Evolutionary conservation across 2,329 filamentous ascomycete species (phyloP).

Genomic region (Plenodomus biglobosus): DNA sequence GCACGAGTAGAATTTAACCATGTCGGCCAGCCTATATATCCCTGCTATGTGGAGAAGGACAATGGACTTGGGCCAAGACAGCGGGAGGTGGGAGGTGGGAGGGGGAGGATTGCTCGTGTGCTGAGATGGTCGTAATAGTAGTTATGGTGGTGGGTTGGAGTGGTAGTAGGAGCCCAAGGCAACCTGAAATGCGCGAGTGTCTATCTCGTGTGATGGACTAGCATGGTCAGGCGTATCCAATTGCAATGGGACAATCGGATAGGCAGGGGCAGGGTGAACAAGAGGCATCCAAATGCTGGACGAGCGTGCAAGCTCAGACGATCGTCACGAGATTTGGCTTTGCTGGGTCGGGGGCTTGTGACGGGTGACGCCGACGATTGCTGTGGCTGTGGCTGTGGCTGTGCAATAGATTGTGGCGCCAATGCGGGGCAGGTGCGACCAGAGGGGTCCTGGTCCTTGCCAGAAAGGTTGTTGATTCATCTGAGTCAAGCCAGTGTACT

Average conservation of each 20-base stretch:
- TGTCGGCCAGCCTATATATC: slow-evolving; percentile 26
- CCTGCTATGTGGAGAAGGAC: background rate
- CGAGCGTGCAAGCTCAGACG: slow-evolving; percentile 23
- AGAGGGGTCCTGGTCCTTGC: slow-evolving; percentile 1
- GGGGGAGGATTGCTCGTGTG: too few species aligned
- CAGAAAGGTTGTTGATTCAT: background rate
- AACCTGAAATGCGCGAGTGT: slow-evolving; percentile 23
- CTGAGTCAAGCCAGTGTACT: slow-evolving; percentile 1
- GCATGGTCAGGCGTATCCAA: slow-evolving; percentile 36
- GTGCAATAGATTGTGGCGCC: slow-evolving; percentile 4
- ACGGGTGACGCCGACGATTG: slow-evolving; percentile 9
- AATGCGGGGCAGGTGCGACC: slow-evolving; percentile 14
- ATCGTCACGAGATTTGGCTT: slow-evolving; percentile 35
- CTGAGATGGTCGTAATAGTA: background rate
- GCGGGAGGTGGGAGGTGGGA: too few species aligned
- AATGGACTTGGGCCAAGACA: background rate
- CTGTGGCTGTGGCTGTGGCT: background rate
- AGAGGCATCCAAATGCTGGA: slow-evolving; percentile 2
- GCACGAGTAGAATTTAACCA: slow-evolving; percentile 57
- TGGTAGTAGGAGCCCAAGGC: slow-evolving; percentile 17
- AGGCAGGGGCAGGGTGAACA: slow-evolving; percentile 3
- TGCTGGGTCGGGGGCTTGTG: slow-evolving; percentile 4
- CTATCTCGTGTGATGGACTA: slow-evolving; percentile 23
- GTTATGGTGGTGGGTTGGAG: slow-evolving; percentile 1
- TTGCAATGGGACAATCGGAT: slow-evolving; percentile 25